Conservation (phyloP, 148 eudicot genomes). For the Diospyros lotus region DNA sequence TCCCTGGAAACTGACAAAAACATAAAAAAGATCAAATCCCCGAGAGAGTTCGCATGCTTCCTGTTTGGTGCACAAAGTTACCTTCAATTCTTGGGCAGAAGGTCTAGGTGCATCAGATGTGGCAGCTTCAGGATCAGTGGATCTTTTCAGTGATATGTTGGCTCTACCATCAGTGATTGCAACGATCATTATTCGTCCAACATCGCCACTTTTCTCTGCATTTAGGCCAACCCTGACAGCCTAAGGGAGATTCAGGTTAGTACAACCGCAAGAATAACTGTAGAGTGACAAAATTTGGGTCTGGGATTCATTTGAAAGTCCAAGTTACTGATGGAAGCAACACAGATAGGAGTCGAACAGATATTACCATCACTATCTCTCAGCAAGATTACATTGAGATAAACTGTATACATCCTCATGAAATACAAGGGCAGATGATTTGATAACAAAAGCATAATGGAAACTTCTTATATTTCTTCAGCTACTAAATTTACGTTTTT, state of each 20-base stretch:
- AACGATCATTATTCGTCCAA: constrained; percentile 93
- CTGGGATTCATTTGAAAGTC: background rate
- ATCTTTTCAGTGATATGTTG: constrained; percentile 88
- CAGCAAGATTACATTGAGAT: background rate
- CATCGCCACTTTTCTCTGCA: constrained; percentile 97
- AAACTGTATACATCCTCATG: background rate
- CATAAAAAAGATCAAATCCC: no score
- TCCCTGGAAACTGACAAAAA: no score
- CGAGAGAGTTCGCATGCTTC: no score
- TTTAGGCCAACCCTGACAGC: constrained; percentile 95
- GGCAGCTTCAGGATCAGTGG: constrained; percentile 79
- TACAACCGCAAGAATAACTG: background rate
- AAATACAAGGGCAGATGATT: background rate
- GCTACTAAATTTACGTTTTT: background rate
- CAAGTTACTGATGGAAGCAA: background rate
- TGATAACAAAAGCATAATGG: background rate
- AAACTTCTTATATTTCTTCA: background rate
- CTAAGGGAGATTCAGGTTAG: constrained; percentile 28
- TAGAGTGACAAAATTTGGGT: background rate
- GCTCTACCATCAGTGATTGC: constrained; percentile 97
- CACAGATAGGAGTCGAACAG: background rate
- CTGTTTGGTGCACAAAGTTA: constrained; percentile 14
- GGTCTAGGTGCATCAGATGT: constrained; percentile 69
- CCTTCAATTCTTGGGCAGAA: constrained; percentile 80
- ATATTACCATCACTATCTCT: background rate